phyloP scores from a whole-genome alignment of 768 basidiomycete species.

The Basidioascus undulatus region DNA sequence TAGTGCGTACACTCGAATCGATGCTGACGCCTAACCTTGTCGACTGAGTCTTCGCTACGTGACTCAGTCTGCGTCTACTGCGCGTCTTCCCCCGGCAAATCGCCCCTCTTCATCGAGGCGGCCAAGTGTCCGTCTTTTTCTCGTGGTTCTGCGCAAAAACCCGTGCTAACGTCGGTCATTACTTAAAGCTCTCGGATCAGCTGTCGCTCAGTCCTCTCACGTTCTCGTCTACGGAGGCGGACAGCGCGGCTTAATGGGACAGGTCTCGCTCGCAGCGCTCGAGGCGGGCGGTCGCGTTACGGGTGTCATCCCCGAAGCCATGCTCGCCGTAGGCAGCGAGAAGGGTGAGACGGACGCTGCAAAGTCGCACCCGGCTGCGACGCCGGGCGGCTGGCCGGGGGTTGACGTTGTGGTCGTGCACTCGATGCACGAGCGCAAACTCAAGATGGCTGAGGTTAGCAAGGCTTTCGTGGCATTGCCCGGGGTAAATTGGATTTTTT shows the following conservation, averaged over 20 bases:
- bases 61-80: too few relatives aligned
- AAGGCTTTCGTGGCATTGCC: slow-evolving; percentile 56
- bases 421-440: slow-evolving; percentile 72
- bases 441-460: slow-evolving; percentile 59
- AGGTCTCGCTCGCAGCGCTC: slow-evolving; percentile 40
- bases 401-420: slow-evolving; percentile 36
- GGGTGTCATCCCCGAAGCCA: slow-evolving; percentile 56
- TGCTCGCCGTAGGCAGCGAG: slow-evolving; percentile 42
- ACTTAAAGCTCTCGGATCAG: slow-evolving; percentile 49
- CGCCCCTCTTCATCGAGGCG: too few relatives aligned
- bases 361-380: background rate
- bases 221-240: slow-evolving; percentile 77
- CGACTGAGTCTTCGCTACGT: too few relatives aligned
- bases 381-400: slow-evolving; percentile 7
- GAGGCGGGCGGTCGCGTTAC: slow-evolving; percentile 44
- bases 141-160: too few relatives aligned
- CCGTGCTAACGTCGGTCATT: too few relatives aligned
- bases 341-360: slow-evolving; percentile 24
- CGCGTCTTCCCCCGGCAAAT: too few relatives aligned
- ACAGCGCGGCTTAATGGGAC: slow-evolving; percentile 60
- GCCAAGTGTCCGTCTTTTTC: too few relatives aligned
- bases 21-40: too few relatives aligned
- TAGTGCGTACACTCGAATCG: too few relatives aligned
- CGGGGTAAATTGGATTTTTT: slow-evolving; percentile 69
- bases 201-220: slow-evolving; percentile 34